Evolutionary conservation across 805 yeast genomes (phyloP).

Genomic region (Ogataea nitratoaversa): DNA sequence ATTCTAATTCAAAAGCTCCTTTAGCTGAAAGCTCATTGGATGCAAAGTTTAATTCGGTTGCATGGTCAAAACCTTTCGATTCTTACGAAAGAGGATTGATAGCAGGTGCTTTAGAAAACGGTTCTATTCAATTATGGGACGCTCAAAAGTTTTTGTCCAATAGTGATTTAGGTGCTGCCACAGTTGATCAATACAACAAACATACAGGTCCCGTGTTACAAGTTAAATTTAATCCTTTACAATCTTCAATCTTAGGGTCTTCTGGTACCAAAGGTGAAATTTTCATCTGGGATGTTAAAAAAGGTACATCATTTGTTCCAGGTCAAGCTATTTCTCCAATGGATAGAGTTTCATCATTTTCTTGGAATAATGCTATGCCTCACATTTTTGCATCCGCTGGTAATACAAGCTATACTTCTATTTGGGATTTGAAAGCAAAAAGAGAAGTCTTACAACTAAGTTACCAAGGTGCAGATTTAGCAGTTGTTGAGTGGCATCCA

Average conservation of each 20-base stretch:
- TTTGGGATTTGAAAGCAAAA: slow-evolving; percentile 89
- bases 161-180: slow-evolving; percentile 39
- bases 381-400: slow-evolving; percentile 92
- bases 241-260: slow-evolving; percentile 68
- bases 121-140: slow-evolving; percentile 76
- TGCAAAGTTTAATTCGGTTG: slow-evolving; percentile 71
- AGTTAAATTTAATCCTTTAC: slow-evolving; percentile 73
- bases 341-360: slow-evolving; percentile 74
- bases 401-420: slow-evolving; percentile 77
- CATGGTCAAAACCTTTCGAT: slow-evolving; percentile 67
- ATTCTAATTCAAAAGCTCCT: slow-evolving; percentile 36
- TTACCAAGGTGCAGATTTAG: slow-evolving; percentile 68
- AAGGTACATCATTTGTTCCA: slow-evolving; percentile 55
- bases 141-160: slow-evolving; percentile 44
- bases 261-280: slow-evolving; percentile 91
- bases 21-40: slow-evolving; percentile 43
- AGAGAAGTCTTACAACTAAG: slow-evolving; percentile 84
- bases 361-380: slow-evolving; percentile 83
- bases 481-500: slow-evolving; percentile 95
- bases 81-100: slow-evolving; percentile 50
- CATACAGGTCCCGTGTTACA: slow-evolving; percentile 71
- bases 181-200: slow-evolving; percentile 47
- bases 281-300: slow-evolving; percentile 81
- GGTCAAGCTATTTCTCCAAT: slow-evolving; percentile 75
- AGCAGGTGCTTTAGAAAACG: slow-evolving; percentile 89